Evolutionary conservation across 1,284 basidiomycete genomes (phyloP), one percentile per base, ranked within the genome.

Genomic region (Rhodotorula sp.): DNA sequence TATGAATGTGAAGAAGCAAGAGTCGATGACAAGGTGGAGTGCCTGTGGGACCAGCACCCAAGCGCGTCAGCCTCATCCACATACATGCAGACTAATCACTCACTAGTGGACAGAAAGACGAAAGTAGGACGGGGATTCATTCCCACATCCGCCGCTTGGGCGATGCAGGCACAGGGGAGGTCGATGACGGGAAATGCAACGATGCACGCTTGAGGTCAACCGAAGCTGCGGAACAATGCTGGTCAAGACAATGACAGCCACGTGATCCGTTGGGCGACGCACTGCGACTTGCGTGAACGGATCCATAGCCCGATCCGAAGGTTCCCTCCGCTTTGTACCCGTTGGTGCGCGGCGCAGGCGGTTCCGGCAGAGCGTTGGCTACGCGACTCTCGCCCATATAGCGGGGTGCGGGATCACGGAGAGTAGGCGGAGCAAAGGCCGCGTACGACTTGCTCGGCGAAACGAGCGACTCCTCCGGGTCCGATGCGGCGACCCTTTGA

Each of bases 201-300:
- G 70, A 72, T 0, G 63, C 60, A 0, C 70, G 70, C 61, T 72
- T 72, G 54, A 72, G 46, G 34, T 72, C 70, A 50, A 72, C 57
- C 19, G 66, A 72, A 7, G 54, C 70, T 72, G 59, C 23, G 4
- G 14, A 21, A n/a, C 1, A 17, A 25, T 3, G 23, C 34, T 34
- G 23, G 9, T 41, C 25, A 21, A 48, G 53, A 10, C 25, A 42
- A 5, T 5, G 23, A 25, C 2, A 14, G 9, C 12, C 9, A 8
- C 14, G n/a, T 14, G 8, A 56, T 1, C 27, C 8, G 27, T 23
- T 16, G 27, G 1, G 13, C 3, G 17, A 55, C 70, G 27, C 44
- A 72, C 70, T 67, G 16, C 70, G 54, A 9, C 63, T 56, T 1
- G 66, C 66, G 50, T 72, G 70, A 0, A 72, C 70, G 3, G 66